These are phyloP conservation scores for Cercospora sp. DNA, from an alignment of 2,329 filamentous ascomycete species.

Conservation along the genomic window DNA sequence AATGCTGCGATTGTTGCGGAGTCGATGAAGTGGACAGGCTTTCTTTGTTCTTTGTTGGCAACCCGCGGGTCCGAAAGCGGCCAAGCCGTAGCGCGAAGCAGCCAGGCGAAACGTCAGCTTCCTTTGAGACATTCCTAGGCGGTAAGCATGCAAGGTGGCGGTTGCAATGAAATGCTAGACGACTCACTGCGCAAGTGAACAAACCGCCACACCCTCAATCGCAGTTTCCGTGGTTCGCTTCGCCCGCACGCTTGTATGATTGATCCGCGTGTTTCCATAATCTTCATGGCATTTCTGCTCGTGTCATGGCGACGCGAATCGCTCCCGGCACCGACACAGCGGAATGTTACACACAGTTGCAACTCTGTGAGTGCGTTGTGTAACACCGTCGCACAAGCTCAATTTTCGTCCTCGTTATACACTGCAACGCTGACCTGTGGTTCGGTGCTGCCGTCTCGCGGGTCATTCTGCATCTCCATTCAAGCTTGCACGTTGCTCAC, in stretches of 20 bases:
- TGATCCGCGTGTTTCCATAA: conserved; percentile 22
- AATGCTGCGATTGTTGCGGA: conserved; percentile 38
- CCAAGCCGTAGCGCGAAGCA: conserved; percentile 32
- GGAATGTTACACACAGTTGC: conserved; percentile 34
- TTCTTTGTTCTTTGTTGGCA: conserved; percentile 43
- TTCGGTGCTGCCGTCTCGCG: conserved; percentile 21
- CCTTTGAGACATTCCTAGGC: conserved; percentile 41
- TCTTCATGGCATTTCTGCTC: conserved; percentile 26
- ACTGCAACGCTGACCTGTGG: conserved; percentile 15
- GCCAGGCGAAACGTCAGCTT: conserved; percentile 33
- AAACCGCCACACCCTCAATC: conserved; percentile 29
- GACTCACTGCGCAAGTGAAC: conserved; percentile 31
- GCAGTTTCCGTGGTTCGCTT: conserved; percentile 17
- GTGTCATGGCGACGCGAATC: conserved; percentile 34
- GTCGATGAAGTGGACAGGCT: conserved; percentile 27
- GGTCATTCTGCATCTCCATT: conserved; percentile 21
- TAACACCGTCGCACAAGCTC: conserved; percentile 25
- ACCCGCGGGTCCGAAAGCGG: conserved; percentile 37
- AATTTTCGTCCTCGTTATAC: conserved; percentile 27
- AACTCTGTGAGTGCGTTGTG: conserved; percentile 34
- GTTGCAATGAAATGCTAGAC: conserved; percentile 34
- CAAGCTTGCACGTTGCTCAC: conserved; percentile 22
- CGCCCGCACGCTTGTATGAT: conserved; percentile 6
- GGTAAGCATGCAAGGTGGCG: conserved; percentile 26
- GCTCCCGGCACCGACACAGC: conserved; percentile 21